Conservation (phyloP, 2,329 filamentous ascomycete species). For the Pestalotiopsis sp. region DNA sequence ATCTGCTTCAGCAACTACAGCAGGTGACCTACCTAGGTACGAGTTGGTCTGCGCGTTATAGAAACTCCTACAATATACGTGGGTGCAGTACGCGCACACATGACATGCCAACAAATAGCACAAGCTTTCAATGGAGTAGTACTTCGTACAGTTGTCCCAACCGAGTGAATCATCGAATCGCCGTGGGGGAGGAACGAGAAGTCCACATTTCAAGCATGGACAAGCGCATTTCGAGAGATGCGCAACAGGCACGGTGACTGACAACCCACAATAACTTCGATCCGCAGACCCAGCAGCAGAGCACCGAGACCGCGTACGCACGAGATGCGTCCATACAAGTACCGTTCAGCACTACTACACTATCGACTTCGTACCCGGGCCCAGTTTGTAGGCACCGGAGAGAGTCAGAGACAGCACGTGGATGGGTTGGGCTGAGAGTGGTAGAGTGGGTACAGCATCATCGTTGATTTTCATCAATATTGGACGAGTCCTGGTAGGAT, state of each 20-base stretch:
- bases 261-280: not conserved
- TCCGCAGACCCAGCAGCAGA: not conserved
- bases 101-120: too few relatives aligned
- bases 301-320: too few relatives aligned
- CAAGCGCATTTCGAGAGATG: not conserved
- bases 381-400: too few relatives aligned
- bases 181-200: not conserved
- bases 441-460: not conserved
- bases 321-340: too few relatives aligned
- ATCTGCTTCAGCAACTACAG: not conserved
- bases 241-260: not conserved
- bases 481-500: not conserved
- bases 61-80: too few relatives aligned
- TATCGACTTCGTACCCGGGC: too few relatives aligned
- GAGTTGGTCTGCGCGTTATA: not conserved
- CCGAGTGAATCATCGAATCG: not conserved
- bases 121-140: too few relatives aligned
- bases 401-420: too few relatives aligned
- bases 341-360: too few relatives aligned
- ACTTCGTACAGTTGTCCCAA: not conserved
- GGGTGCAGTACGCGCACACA: too few relatives aligned
- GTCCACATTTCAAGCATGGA: slow-evolving; percentile 6
- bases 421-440: not conserved
- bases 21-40: not conserved
- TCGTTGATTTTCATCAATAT: not conserved